phyloP scores from a whole-genome alignment of 352 stramenopile genomes.

The Phytopythium mirpurense region DNA sequence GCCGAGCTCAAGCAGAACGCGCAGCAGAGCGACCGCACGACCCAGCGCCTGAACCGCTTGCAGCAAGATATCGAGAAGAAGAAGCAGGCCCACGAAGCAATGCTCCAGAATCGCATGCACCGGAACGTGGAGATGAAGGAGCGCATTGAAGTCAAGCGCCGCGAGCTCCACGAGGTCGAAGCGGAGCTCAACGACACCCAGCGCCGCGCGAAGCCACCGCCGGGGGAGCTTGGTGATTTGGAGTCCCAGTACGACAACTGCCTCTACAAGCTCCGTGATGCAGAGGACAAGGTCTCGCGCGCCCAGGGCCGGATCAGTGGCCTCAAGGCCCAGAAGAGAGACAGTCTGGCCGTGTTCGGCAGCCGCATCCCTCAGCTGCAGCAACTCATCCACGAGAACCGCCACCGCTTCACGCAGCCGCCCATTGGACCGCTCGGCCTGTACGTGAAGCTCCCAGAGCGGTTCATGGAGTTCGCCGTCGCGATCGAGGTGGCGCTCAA shows the following conservation, averaged over 20 bases:
- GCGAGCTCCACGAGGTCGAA: constrained; percentile 34
- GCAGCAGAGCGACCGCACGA: constrained; percentile 43
- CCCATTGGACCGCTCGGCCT: constrained; percentile 75
- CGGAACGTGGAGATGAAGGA: constrained; percentile 56
- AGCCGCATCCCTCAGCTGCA: constrained; percentile 65
- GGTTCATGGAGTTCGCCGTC: constrained; percentile 59
- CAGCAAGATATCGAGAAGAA: constrained; percentile 52
- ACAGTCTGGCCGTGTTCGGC: constrained; percentile 63
- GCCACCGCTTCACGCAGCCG: constrained; percentile 47
- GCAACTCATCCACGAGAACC: constrained; percentile 69
- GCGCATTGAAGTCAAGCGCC: constrained; percentile 41
- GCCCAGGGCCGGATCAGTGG: constrained; percentile 38
- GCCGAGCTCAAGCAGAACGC: constrained; percentile 58
- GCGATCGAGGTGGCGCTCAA: constrained; percentile 75
- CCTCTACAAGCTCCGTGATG: constrained; percentile 46
- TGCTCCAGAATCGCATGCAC: constrained; percentile 52
- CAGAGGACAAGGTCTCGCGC: constrained; percentile 41
- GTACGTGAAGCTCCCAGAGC: constrained; percentile 63
- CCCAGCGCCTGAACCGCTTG: constrained; percentile 43
- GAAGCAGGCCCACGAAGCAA: constrained; percentile 39
- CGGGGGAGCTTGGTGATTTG: constrained; percentile 40
- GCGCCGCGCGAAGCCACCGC: constrained; percentile 16
- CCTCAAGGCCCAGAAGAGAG: constrained; percentile 45
- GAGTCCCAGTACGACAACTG: constrained; percentile 59
- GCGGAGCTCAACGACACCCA: constrained; percentile 35